phyloP scores from a whole-genome alignment of 805 yeast species.

The Priceomyces fermenticarens region DNA sequence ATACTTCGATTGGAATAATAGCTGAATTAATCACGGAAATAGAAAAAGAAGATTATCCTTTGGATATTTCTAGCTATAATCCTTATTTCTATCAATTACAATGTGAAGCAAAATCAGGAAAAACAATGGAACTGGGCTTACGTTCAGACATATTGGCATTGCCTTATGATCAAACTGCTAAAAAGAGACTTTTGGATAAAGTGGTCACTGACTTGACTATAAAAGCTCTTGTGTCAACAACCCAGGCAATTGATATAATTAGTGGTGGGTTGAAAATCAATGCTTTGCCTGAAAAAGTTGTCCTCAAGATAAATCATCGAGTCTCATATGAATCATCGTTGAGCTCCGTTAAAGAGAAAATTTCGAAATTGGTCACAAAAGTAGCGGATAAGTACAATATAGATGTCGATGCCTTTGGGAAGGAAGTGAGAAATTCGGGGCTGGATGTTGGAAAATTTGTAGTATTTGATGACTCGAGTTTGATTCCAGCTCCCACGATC shows the following conservation, averaged over 20 bases:
- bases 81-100: conserved; percentile 25
- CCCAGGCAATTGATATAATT: conserved; percentile 67
- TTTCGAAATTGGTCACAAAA: conserved; percentile 24
- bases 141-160: conserved; percentile 33
- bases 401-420: conserved; percentile 40
- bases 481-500: conserved; percentile 51
- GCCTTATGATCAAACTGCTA: conserved; percentile 30
- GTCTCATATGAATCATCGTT: conserved; percentile 55
- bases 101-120: conserved; percentile 26
- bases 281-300: conserved; percentile 68
- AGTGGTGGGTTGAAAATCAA: conserved; percentile 74
- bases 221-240: conserved; percentile 51
- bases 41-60: conserved; percentile 17
- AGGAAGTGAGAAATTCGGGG: conserved; percentile 19
- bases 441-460: conserved; percentile 42
- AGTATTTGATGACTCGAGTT: conserved; percentile 10
- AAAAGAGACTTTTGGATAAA: conserved; percentile 28
- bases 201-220: conserved; percentile 16
- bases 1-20: conserved; percentile 27
- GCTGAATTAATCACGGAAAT: conserved; percentile 17
- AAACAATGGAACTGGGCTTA: conserved; percentile 18
- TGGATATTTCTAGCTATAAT: conserved; percentile 20
- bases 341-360: conserved; percentile 34
- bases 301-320: conserved; percentile 59
- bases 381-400: conserved; percentile 47